Evolutionary conservation across 306 rosid genomes (phyloP).

Genomic region (Vigna trinervia): DNA sequence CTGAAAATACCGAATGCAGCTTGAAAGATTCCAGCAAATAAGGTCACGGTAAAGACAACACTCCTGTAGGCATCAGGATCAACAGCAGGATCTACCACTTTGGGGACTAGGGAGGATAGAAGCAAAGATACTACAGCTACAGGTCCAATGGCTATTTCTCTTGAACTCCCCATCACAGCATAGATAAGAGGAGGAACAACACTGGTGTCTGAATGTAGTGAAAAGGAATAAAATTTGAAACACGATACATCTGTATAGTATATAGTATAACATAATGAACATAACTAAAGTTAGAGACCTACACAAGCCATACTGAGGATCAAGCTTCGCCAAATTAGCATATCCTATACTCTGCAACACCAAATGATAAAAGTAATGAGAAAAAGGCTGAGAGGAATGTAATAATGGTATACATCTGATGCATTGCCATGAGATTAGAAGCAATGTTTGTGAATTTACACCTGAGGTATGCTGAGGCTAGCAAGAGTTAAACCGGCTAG

Average conservation of each 20-base stretch:
- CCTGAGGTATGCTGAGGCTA: slow-evolving; percentile 94
- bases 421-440: neutral
- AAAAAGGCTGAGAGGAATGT: neutral
- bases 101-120: slow-evolving; percentile 62
- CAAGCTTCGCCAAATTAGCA: slow-evolving; percentile 84
- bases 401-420: neutral
- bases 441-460: slow-evolving; percentile 23
- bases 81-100: slow-evolving; percentile 71
- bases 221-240: slow-evolving; percentile 2
- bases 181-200: slow-evolving; percentile 89
- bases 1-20: slow-evolving; percentile 76
- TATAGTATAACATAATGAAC: neutral
- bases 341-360: slow-evolving; percentile 87
- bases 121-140: slow-evolving; percentile 93
- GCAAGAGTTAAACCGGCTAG: slow-evolving; percentile 92
- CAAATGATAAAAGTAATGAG: neutral
- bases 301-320: slow-evolving; percentile 93
- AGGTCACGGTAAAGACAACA: slow-evolving; percentile 73
- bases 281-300: slow-evolving; percentile 44
- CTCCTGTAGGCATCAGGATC: slow-evolving; percentile 72
- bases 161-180: slow-evolving; percentile 93
- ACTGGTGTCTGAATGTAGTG: slow-evolving; percentile 71
- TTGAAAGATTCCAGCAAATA: slow-evolving; percentile 92
- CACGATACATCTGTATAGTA: neutral
- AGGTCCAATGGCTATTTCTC: slow-evolving; percentile 94